Evolutionary conservation across 192 early-diverging fungal species (phyloP).

Genomic region (Mortierella alpina): DNA sequence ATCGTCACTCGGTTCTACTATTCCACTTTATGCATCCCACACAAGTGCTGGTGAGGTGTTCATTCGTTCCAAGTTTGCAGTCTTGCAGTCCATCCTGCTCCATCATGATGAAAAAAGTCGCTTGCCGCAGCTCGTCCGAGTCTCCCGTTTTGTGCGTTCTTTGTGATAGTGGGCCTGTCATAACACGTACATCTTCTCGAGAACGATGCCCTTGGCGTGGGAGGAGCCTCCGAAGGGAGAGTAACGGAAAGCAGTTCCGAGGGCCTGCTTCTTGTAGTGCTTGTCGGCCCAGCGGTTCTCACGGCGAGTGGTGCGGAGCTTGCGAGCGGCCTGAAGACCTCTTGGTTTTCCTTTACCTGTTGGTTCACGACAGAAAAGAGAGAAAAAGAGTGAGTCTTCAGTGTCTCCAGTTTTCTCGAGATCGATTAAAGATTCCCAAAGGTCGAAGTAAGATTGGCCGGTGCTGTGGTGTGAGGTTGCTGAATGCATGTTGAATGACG

Average conservation of each 20-base stretch:
- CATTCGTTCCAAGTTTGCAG: no score
- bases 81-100: neutral
- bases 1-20: no score
- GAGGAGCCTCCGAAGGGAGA: slow-evolving; percentile 99
- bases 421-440: neutral
- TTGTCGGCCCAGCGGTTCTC: slow-evolving; percentile 99
- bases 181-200: slow-evolving; percentile 96
- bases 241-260: slow-evolving; percentile 98
- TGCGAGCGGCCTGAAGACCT: slow-evolving; percentile 99
- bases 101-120: neutral
- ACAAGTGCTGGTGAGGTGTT: no score
- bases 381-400: neutral
- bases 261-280: slow-evolving; percentile 98
- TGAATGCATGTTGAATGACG: no score
- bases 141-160: neutral
- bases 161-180: no score
- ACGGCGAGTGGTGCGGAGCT: slow-evolving; percentile 97
- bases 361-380: neutral
- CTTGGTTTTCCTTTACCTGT: slow-evolving; percentile 91
- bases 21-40: no score
- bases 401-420: neutral
- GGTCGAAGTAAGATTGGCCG: no score
- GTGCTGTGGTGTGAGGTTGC: no score
- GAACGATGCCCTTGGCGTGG: slow-evolving; percentile 99
- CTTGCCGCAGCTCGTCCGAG: neutral